Base-by-base conservation (phyloP, 805 yeast species). In the Candida nemodendra region DNA sequence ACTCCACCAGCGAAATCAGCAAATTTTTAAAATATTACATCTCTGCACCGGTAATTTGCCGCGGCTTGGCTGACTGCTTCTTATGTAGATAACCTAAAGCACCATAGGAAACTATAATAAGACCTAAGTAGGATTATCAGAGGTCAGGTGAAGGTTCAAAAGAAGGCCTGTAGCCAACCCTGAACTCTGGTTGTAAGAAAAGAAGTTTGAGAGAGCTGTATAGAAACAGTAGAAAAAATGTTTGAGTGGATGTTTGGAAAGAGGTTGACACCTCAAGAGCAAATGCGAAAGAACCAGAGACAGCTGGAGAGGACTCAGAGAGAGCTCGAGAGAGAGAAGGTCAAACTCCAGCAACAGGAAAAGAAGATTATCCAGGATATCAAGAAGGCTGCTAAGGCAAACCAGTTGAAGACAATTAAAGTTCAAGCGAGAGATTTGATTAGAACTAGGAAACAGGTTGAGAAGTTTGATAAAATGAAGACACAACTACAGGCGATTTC, bases 241-340 rank as follows among this genome's bases (percentile, higher is more conserved):
- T 76, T 93, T 49, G 95, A 90, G 56, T 93, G 98, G 98, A 88
- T 86, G 18, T 93, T 93, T 66, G 99, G 99, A 8, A 86, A 88
- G 72, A 78, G 83, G 58, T 67, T 84, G 46, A 88, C 98, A 32
- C 98, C 99, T 9, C 97, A 90, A 59, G 99, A 93, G 65, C 76
- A 89, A 61, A 76, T 93, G 59, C 79, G 97, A 47, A 91, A 80
- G 79, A 95, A 93, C 64, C 99, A 95, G 68, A 69, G 99, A 39
- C 95, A 96, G 5, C 69, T 93, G 18, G 99, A 93, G 55, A 80
- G 90, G 50, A 90, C 98, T 0, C 97, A 89, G 62, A 72, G 99
- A 34, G 99, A 93, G 57, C 69, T 93, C 34, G 89, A 87, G 27
- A 69, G 99, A 43, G 99, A 93, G 61, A 80, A 87, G 41, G 69